A percentile compares a stretch with the other conserved stretches of the same genome.
These are phyloP conservation scores for Saturnispora besseyi DNA, from an alignment of 805 yeast species.

Conservation along the genomic window DNA sequence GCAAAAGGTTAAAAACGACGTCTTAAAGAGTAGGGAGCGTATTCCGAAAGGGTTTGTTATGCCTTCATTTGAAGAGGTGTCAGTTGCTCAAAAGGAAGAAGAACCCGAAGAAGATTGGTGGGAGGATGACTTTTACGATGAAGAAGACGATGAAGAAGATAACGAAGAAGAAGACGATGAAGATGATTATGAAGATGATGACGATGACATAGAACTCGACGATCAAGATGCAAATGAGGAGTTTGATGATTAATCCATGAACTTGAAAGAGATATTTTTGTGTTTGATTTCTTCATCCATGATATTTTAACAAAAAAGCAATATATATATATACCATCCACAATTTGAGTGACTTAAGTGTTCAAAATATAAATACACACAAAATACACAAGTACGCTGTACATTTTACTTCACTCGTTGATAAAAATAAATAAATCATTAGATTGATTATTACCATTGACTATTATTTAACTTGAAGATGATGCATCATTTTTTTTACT, in stretches of 20 bases:
- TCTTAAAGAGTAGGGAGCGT: slow-evolving; percentile 69
- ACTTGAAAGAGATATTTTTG: neutral
- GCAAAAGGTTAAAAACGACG: slow-evolving; percentile 71
- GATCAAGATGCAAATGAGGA: slow-evolving; percentile 13
- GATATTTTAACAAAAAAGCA: neutral
- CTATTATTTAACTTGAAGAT: neutral
- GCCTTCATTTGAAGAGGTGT: slow-evolving; percentile 61
- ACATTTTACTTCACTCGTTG: neutral
- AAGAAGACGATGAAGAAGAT: slow-evolving; percentile 27
- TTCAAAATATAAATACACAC: neutral
- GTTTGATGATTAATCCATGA: neutral
- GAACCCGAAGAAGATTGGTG: slow-evolving; percentile 23
- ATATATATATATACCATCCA: neutral
- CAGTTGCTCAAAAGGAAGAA: slow-evolving; percentile 16
- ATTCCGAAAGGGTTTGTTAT: slow-evolving; percentile 79
- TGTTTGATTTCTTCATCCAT: neutral
- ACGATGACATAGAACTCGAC: slow-evolving; percentile 11
- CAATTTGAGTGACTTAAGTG: neutral
- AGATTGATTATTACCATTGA: neutral
- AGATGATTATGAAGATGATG: slow-evolving; percentile 22
- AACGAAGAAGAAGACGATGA: slow-evolving; percentile 26
- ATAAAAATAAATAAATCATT: neutral
- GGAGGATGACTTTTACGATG: slow-evolving; percentile 28
- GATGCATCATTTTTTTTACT: neutral
- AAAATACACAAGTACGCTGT: neutral